Conservation (phyloP, 345 rosid genomes). For the Eucalyptus virginea region DNA sequence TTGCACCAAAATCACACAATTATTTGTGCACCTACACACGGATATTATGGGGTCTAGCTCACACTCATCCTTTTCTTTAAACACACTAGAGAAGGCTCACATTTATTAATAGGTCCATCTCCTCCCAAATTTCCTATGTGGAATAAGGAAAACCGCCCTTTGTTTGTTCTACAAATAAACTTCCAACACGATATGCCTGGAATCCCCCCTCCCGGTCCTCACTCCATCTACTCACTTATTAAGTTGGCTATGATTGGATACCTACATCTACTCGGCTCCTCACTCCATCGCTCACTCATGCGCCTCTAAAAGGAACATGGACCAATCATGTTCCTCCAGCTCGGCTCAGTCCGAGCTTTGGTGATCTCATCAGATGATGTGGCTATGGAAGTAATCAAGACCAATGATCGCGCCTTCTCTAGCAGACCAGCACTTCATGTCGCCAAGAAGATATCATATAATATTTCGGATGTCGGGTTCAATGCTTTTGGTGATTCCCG, state of each 20-base stretch:
- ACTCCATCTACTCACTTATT: too few relatives aligned
- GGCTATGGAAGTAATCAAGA: slow-evolving; percentile 15
- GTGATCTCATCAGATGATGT: slow-evolving; percentile 25
- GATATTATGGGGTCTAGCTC: too few relatives aligned
- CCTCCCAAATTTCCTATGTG: too few relatives aligned
- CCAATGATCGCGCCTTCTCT: slow-evolving; percentile 22
- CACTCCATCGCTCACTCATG: slow-evolving; percentile 14
- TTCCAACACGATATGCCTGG: background rate
- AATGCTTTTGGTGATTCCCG: slow-evolving; percentile 21
- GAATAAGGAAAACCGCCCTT: too few relatives aligned
- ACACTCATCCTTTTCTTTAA: too few relatives aligned
- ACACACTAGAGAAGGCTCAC: too few relatives aligned
- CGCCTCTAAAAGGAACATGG: slow-evolving; percentile 19
- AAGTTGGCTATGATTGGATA: slow-evolving; percentile 24
- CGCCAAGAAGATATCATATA: slow-evolving; percentile 1
- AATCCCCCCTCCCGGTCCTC: slow-evolving; percentile 24
- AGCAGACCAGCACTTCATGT: slow-evolving; percentile 9
- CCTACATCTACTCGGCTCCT: slow-evolving; percentile 14
- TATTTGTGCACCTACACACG: too few relatives aligned
- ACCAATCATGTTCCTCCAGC: slow-evolving; percentile 24
- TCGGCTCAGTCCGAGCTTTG: slow-evolving; percentile 20
- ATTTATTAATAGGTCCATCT: too few relatives aligned
- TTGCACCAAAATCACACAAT: too few relatives aligned
- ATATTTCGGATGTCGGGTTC: slow-evolving; percentile 4
- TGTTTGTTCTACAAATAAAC: too few relatives aligned